A percentile compares a stretch with the other conserved stretches of the same genome.
Conservation (phyloP, 169 alveolate species). For the Cryptosporidium meleagridis region DNA sequence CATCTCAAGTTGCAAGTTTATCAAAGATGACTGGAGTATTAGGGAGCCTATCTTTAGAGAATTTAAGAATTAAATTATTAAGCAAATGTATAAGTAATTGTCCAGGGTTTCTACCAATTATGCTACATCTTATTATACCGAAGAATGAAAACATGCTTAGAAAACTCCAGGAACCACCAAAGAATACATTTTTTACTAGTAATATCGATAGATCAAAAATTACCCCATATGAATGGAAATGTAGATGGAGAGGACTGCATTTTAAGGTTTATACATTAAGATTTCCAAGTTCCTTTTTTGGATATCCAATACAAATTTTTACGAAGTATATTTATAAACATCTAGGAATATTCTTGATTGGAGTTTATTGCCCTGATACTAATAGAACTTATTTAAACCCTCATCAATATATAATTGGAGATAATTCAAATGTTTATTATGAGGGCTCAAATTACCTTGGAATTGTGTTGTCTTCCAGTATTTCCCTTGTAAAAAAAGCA, state of each 20-base stretch:
- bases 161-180: slow-evolving; percentile 18
- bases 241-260: slow-evolving; percentile 53
- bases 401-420: slow-evolving; percentile 43
- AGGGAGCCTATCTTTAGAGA: slow-evolving; percentile 24
- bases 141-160: slow-evolving; percentile 25
- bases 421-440: background rate
- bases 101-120: slow-evolving; percentile 36
- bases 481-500: slow-evolving; percentile 21
- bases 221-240: slow-evolving; percentile 32
- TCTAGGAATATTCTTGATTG: slow-evolving; percentile 26
- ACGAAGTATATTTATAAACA: slow-evolving; percentile 23
- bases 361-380: slow-evolving; percentile 31
- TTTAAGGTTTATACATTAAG: slow-evolving; percentile 43
- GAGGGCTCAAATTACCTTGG: slow-evolving; percentile 34
- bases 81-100: slow-evolving; percentile 17
- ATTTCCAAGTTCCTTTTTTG: slow-evolving; percentile 28
- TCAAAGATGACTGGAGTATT: background rate
- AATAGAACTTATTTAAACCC: slow-evolving; percentile 28
- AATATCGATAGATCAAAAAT: slow-evolving; percentile 13
- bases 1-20: slow-evolving; percentile 19
- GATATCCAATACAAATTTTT: slow-evolving; percentile 38
- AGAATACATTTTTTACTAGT: slow-evolving; percentile 4
- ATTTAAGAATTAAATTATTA: slow-evolving; percentile 6
- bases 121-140: slow-evolving; percentile 26
- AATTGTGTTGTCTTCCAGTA: slow-evolving; percentile 12